These are phyloP conservation scores for Botrytis paeoniae DNA, from an alignment of 2,329 filamentous ascomycete species.

Conservation along the genomic window DNA sequence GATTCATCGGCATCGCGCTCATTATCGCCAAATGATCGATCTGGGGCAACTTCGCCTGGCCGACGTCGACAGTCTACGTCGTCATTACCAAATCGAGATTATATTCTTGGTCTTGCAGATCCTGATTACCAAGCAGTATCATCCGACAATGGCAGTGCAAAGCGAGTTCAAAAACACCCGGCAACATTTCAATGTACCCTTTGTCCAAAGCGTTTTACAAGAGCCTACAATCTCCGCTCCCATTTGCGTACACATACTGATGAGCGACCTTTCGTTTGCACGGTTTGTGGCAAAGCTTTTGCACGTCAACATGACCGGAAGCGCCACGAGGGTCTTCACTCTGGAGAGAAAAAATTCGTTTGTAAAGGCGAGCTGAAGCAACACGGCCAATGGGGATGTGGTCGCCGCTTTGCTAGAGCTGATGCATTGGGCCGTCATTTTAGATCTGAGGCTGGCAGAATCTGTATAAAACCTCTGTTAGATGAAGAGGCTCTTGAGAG, in stretches of 20 bases:
- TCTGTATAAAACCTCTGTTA: constrained; percentile 95
- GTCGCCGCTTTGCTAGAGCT: constrained; percentile 86
- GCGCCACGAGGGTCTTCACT: constrained; percentile 92
- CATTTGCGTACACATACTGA: constrained; percentile 96
- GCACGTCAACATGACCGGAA: constrained; percentile 96
- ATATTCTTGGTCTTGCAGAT: constrained; percentile 89
- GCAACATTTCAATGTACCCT: constrained; percentile 93
- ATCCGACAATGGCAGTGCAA: constrained; percentile 57
- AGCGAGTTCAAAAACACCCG: constrained; percentile 94
- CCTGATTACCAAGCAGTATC: constrained; percentile 73
- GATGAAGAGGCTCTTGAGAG: constrained; percentile 89
- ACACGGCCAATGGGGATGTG: constrained; percentile 86
- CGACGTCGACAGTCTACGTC: constrained; percentile 62
- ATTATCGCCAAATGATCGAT: constrained; percentile 57
- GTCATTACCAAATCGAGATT: constrained; percentile 57
- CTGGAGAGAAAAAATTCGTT: constrained; percentile 97
- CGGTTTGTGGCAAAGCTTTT: constrained; percentile 94
- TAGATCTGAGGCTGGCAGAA: constrained; percentile 87
- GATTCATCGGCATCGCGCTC: constrained; percentile 46
- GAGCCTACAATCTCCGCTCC: constrained; percentile 93
- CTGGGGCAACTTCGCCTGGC: constrained; percentile 45
- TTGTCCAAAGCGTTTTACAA: constrained; percentile 93
- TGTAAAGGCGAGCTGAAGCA: constrained; percentile 88
- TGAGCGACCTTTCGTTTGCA: constrained; percentile 95
- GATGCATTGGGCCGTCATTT: constrained; percentile 95